Evolutionary conservation across 768 basidiomycete species (phyloP).

Genomic region (Lactifluus hygrophoroides): DNA sequence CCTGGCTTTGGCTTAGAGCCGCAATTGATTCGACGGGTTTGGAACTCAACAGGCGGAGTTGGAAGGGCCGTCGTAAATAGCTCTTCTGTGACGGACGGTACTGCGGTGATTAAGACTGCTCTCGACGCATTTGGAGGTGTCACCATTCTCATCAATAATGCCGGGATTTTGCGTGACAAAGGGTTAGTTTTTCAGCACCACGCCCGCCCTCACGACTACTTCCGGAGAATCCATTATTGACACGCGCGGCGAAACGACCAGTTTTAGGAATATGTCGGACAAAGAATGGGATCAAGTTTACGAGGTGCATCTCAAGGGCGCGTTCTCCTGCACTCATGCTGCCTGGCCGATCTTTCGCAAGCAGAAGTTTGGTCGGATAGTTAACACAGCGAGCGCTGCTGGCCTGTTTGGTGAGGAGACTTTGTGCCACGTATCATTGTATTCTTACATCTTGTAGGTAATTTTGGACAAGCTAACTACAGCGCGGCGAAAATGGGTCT

Average conservation of each 20-base stretch:
- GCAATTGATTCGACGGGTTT: neutral
- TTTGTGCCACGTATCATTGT: neutral
- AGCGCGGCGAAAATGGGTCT: slow-evolving; percentile 98
- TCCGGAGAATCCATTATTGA: no score
- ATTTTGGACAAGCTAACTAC: slow-evolving; percentile 97
- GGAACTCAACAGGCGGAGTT: slow-evolving; percentile 39
- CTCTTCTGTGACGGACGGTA: slow-evolving; percentile 81
- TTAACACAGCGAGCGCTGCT: slow-evolving; percentile 93
- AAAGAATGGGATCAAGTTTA: slow-evolving; percentile 86
- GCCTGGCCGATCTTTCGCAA: slow-evolving; percentile 94
- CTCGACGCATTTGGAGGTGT: slow-evolving; percentile 76
- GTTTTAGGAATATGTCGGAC: slow-evolving; percentile 97
- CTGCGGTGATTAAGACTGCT: slow-evolving; percentile 78
- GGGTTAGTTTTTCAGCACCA: no score
- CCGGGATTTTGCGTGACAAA: slow-evolving; percentile 80
- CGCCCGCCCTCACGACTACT: no score
- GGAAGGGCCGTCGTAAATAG: slow-evolving; percentile 85
- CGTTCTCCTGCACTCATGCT: slow-evolving; percentile 87
- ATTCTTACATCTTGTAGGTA: slow-evolving; percentile 40
- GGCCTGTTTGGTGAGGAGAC: slow-evolving; percentile 70
- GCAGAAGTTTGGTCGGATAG: slow-evolving; percentile 88
- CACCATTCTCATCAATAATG: slow-evolving; percentile 93
- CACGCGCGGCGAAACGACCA: no score
- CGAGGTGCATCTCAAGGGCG: slow-evolving; percentile 89
- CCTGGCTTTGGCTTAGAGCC: slow-evolving; percentile 98